Base-by-base conservation (phyloP, 805 yeast species). In the Ogataea glucozyma region DNA sequence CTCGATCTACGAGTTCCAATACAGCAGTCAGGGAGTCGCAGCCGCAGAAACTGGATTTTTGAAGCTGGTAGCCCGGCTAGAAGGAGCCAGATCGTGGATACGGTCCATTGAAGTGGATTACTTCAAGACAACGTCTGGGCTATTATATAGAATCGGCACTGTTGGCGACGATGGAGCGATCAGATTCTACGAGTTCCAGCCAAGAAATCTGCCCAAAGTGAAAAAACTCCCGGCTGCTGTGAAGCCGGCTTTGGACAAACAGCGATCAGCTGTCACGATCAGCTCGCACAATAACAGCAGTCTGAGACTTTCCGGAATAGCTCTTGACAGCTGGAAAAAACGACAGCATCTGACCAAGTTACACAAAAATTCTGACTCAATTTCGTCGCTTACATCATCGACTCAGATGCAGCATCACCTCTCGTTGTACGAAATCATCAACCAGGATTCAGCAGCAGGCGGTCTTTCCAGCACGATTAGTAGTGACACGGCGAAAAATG, bases 161-260 rank as follows among this genome's bases (percentile, higher is more conserved):
- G 79, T 72, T 14, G 81, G 81, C 8, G 81, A 78, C 43, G 85
- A 79, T 49, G 79, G 81, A 3, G 62, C 64, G 18, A 52, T 79
- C 6, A 51, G 72, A 14, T 62, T 77, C 26, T 79, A 81, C 75
- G 83, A 79, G 47, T 76, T 79, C 46, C 66, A 71, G 11, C 80
- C 79, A 3, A 58, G 69, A 45, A 61, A 67, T 26, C 52, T 74
- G 30, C 70, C 71, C 4, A 66, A 63, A 33, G 49, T 62, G 13
- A 64, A 65, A 44, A 34, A 34, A 24, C 26, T 44, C 21, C 43
- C 45, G 3, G 20, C 45, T 1, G 31, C 38, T 45, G 32, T 19
- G 12, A 47, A 33, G 30, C 50, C 52, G 11, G 31, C 39, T 10
- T 31, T 35, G 10, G 52, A 45, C 16, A 50, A 48, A 24, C 50